Evolutionary conservation across 371 early-diverging fungal genomes (phyloP), one percentile per base, ranked within the genome.

Genomic region (Capniomyces stellatus): DNA sequence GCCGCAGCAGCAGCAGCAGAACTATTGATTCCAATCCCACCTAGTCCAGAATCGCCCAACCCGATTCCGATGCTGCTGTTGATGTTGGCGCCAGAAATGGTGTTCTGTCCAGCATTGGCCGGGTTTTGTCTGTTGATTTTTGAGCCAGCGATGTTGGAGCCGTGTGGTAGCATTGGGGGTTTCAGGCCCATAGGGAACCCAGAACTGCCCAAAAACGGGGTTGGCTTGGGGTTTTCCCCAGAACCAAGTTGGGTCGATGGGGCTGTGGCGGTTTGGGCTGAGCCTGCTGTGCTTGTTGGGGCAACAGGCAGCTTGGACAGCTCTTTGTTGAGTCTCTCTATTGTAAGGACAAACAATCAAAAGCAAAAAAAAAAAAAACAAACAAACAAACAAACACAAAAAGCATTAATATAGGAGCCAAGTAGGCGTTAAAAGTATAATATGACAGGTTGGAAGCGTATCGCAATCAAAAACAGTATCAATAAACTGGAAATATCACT

Each of bases 321-420:
- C 21, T 52, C 47, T 23, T 52, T 41, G 23, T 52, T 46, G 3
- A 52, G 10, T 23, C 30, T 46, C 30, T 47, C 52, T 28, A 52
- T 22, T 22, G 52, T 52, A 42, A n/a, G n/a, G n/a, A n/a, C n/a
- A n/a, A n/a, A n/a, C n/a, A n/a, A n/a, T n/a, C n/a, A n/a, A n/a
- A n/a, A n/a, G n/a, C n/a, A n/a, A n/a, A n/a, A n/a, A n/a, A n/a
- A n/a, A n/a, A n/a, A n/a, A n/a, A n/a, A n/a, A n/a, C n/a, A n/a
- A n/a, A n/a, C n/a, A n/a, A n/a, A n/a, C n/a, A n/a, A n/a, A 41
- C 18, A 41, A 41, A 41, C 41, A 41, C 18, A 41, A 41, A 41
- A 18, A 41, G 18, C 18, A 21, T n/a, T n/a, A n/a, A n/a, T n/a
- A n/a, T n/a, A n/a, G n/a, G n/a, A n/a, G n/a, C n/a, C n/a, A n/a